Base-by-base conservation (phyloP, 805 yeast species). In the Suhomyces prunicola region DNA sequence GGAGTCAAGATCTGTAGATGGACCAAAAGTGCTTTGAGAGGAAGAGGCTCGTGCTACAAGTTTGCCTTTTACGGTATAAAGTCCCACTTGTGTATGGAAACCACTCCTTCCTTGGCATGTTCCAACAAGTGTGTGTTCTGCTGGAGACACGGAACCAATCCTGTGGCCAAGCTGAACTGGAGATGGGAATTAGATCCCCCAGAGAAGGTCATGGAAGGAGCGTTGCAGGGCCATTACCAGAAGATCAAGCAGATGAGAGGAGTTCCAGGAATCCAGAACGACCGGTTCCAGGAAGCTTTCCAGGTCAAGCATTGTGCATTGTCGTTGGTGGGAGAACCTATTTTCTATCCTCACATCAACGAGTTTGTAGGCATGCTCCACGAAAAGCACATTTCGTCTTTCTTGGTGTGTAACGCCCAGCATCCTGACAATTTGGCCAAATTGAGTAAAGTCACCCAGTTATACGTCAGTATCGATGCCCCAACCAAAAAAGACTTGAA, bases 111-210 rank as follows among this genome's bases (percentile, higher is more conserved):
- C 1, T 76, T 91, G 54, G 93, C 97, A 6, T 91, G 97, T 69
- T 90, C 97, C 5, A 91, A 91, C 66, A 91, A 91, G 68, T 91
- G 97, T 79, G 97, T 92, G 4, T 91, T 91, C 65, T 91, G 97
- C 72, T 91, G 97, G 97, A 82, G 97, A 67, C 97, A 91, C 69
- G 97, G 97, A 47, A 91, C 97, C 2, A 92, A 91, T 64, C 97
- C 97, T 0, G 97, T 92, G 1, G 97, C 97, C 15, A 91, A 96
- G 27, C 86, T 87, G 55, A 75, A 74, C 57, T 91, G 97, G 97
- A 77, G 97, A 63, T 91, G 97, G 97, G 93, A 90, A 63, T 88
- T 90, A 12, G 97, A 91, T 68, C 85, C 87, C 19, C 97, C 97
- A 0, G 92, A 89, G 60, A 85, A 77, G 55, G 89, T 91, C 48